Base-by-base conservation (phyloP, 352 stramenopile genomes). In the Pythium rhizo-oryzae region DNA sequence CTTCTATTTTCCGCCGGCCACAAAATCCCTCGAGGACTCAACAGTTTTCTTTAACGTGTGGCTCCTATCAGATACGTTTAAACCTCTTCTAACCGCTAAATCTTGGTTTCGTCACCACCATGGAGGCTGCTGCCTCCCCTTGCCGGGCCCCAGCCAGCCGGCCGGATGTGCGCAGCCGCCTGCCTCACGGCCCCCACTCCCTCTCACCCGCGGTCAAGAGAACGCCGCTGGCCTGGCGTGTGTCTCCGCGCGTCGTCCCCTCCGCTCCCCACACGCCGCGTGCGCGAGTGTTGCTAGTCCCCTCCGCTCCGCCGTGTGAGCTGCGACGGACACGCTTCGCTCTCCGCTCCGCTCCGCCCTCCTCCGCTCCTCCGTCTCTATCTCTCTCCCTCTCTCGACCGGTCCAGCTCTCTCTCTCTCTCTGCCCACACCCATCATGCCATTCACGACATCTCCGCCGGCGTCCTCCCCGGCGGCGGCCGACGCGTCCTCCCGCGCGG, bases 151-250 rank as follows among this genome's bases (percentile, higher is more conserved):
- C 21, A 23, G 49, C 46, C 46, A 53, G 46, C 46, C 46, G 46
- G 46, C 46, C 1, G n/a, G n/a, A 53, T 18, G 46, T 6, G 33
- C 8, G 8, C 19, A 28, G 53, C 52, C 61, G 61, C 61, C 61
- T 68, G 61, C 61, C 61, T 68, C 61, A 69, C 55, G 51, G 44
- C 25, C 41, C 61, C n/a, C 62, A 59, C 62, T 62, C 51, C 61
- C 61, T 55, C 61, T 61, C 51, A 58, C 56, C 59, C 30, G 6
- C 47, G 24, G 47, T 65, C 59, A 65, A 57, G 47, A 58, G 46
- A 64, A 57, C 28, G 19, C 37, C 44, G 19, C 21, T 8, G 7
- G 19, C n/a, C 18, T 28, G n/a, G 18, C 44, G 44, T 28, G 19
- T 41, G 35, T 15, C 3, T 41, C 12, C 8, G 3, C 18, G 25